Evolutionary conservation across 169 alveolate genomes (phyloP).

Genomic region (Babesia sp.): DNA sequence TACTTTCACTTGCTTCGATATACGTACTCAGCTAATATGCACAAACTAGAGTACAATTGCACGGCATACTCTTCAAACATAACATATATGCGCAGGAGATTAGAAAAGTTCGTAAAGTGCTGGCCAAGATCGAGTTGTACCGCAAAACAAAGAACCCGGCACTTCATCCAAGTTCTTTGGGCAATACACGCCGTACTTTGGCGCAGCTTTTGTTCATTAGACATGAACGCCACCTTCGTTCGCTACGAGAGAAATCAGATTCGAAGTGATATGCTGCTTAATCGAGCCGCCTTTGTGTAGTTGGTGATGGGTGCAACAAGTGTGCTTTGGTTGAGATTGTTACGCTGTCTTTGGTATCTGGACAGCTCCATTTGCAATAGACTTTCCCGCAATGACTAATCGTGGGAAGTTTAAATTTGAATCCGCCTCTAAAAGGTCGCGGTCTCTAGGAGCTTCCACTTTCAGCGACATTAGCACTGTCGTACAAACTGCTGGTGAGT

Average conservation of each 20-base stretch:
- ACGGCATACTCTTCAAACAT: no score
- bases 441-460: conserved; percentile 28
- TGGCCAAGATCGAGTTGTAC: conserved; percentile 49
- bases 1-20: no score
- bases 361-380: background rate
- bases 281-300: background rate
- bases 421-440: conserved; percentile 66
- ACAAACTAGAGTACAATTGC: no score
- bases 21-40: no score
- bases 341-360: background rate
- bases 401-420: conserved; percentile 49
- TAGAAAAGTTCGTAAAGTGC: conserved; percentile 57
- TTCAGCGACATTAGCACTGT: conserved; percentile 49
- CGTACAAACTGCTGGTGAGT: conserved; percentile 24
- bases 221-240: conserved; percentile 63
- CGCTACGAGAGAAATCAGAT: conserved; percentile 38
- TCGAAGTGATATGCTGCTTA: background rate
- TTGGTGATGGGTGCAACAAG: conserved; percentile 1
- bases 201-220: conserved; percentile 59
- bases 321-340: background rate
- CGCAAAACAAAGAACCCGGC: conserved; percentile 56
- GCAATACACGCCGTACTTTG: conserved; percentile 55
- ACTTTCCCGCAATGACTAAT: conserved; percentile 34
- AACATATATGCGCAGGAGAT: conserved; percentile 46
- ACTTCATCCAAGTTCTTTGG: conserved; percentile 45